Percentiles rank a stretch among this genome's conserved stretches.
Evolutionary conservation across 2,329 filamentous ascomycete genomes (phyloP).

Genomic region (Arthrobotrys conoides): DNA sequence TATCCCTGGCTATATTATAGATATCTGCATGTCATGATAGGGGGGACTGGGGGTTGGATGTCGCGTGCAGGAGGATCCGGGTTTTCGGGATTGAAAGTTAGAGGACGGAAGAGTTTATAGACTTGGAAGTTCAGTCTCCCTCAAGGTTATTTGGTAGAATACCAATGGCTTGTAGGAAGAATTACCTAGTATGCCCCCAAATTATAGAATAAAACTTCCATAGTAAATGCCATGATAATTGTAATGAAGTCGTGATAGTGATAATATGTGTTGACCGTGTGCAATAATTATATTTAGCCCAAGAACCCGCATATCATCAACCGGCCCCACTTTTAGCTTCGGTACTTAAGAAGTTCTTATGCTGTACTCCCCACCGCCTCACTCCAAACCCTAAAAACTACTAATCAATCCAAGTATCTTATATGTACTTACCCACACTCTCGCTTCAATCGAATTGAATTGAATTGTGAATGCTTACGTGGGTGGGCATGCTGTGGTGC

Average conservation of each 20-base stretch:
- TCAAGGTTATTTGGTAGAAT: too few species aligned
- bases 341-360: constrained; percentile 2
- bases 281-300: constrained; percentile 32
- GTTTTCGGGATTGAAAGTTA: background rate
- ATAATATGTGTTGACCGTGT: constrained; percentile 18
- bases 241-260: too few species aligned
- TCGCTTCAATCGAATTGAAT: too few species aligned
- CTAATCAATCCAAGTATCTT: constrained; percentile 1
- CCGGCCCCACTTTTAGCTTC: background rate
- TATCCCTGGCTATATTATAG: constrained; percentile 25
- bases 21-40: constrained; percentile 31
- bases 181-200: too few species aligned
- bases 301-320: background rate
- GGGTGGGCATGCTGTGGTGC: background rate
- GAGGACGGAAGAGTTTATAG: too few species aligned
- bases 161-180: too few species aligned
- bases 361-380: constrained; percentile 10
- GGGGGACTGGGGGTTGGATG: background rate
- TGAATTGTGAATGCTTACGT: constrained; percentile 12
- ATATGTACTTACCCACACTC: background rate
- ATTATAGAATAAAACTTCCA: background rate
- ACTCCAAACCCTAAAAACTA: constrained; percentile 17
- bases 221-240: background rate
- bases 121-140: too few species aligned
- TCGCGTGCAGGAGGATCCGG: background rate